A percentile compares a stretch with the other conserved stretches of the same genome.
Evolutionary conservation across 768 basidiomycete genomes (phyloP).

Genomic region (Boletus pseudopeckii): DNA sequence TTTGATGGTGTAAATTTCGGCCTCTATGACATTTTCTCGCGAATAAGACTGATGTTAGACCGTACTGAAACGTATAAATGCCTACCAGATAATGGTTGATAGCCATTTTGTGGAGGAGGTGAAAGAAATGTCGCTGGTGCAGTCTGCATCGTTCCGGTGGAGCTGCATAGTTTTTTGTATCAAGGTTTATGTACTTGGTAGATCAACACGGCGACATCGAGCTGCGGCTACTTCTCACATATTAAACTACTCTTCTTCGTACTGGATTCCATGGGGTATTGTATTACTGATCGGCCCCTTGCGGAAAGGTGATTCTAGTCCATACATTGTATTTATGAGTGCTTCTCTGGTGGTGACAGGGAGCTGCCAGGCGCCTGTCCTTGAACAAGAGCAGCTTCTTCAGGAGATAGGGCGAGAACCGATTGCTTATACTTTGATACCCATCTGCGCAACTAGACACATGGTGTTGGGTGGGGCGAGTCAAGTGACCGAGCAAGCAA

Average conservation of each 20-base stretch:
- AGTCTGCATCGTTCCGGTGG: conserved; percentile 58
- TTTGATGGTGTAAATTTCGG: conserved; percentile 57
- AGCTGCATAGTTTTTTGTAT: conserved; percentile 71
- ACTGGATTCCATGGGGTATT: background rate
- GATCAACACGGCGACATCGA: background rate
- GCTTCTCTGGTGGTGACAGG: conserved; percentile 4
- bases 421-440: conserved; percentile 43
- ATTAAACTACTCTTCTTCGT: conserved; percentile 3
- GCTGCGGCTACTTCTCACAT: background rate
- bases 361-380: background rate
- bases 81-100: conserved; percentile 36
- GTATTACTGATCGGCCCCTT: background rate
- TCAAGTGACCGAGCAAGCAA: conserved; percentile 8
- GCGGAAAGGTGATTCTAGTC: background rate
- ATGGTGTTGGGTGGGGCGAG: background rate
- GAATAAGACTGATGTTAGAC: conserved; percentile 12
- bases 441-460: conserved; percentile 56
- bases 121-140: conserved; percentile 37
- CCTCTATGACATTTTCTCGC: conserved; percentile 35
- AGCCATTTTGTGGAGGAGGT: conserved; percentile 36
- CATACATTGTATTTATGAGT: background rate
- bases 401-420: conserved; percentile 58
- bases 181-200: conserved; percentile 49
- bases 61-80: conserved; percentile 23
- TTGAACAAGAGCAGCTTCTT: conserved; percentile 38